Evolutionary conservation across 148 eudicot species (phyloP).

Genomic region (Vaccinium macrocarpon): DNA sequence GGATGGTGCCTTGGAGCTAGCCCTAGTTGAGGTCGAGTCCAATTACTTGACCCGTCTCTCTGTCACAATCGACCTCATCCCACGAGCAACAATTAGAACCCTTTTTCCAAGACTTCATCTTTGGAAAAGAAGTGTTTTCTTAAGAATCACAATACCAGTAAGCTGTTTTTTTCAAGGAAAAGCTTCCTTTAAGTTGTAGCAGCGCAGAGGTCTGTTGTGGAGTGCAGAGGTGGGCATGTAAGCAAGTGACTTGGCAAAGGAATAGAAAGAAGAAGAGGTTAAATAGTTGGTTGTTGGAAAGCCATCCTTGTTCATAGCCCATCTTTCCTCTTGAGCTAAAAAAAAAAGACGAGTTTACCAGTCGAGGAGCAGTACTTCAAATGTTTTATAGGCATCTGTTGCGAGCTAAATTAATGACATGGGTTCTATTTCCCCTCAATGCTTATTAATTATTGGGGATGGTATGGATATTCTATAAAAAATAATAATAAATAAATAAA

Average conservation of each 20-base stretch:
- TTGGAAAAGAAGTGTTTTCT: neutral
- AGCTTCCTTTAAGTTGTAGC: neutral
- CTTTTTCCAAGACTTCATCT: neutral
- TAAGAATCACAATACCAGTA: neutral
- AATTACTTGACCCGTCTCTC: neutral
- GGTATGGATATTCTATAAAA: too few relatives aligned
- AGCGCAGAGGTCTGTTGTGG: neutral
- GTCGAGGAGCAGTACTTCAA: too few relatives aligned
- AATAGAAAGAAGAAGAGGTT: neutral
- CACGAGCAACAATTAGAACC: slow-evolving; percentile 24
- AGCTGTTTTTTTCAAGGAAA: neutral
- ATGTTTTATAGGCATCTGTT: neutral
- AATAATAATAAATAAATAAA: too few relatives aligned
- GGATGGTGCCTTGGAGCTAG: neutral
- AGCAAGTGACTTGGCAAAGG: neutral
- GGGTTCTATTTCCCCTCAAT: too few relatives aligned
- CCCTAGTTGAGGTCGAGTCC: neutral
- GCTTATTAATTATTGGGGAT: too few relatives aligned
- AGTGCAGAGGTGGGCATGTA: neutral
- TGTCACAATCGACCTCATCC: neutral
- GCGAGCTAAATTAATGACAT: too few relatives aligned
- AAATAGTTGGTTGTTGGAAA: neutral
- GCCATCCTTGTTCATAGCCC: neutral
- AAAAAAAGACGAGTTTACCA: too few relatives aligned
- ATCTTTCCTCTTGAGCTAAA: neutral